phyloP scores from a whole-genome alignment of 2,329 filamentous ascomycete genomes.

The Pseudogymnoascus sp. region DNA sequence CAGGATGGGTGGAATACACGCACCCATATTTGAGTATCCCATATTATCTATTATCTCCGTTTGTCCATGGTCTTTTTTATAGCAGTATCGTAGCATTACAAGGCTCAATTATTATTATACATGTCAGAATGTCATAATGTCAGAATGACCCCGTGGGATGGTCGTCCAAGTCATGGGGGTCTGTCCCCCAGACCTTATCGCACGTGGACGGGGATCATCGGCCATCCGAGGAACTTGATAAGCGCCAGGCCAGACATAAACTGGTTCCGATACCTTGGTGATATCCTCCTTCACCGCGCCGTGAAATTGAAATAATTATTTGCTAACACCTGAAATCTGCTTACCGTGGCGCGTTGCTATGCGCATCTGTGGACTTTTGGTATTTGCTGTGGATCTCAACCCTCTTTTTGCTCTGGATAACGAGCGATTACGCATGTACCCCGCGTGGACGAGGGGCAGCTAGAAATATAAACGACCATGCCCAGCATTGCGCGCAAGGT shows the following conservation, averaged over 20 bases:
- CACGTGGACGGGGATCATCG: not conserved
- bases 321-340: not conserved
- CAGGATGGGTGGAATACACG: too few species aligned
- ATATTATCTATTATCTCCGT: too few species aligned
- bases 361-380: not conserved
- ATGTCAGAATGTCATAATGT: not conserved
- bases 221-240: constrained; percentile 2
- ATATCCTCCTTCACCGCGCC: not conserved
- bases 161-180: not conserved
- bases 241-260: not conserved
- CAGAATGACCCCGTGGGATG: not conserved
- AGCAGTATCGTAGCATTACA: not conserved
- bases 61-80: too few species aligned
- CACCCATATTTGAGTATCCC: too few species aligned
- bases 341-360: not conserved
- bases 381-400: not conserved
- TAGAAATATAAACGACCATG: constrained; percentile 22
- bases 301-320: not conserved
- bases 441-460: constrained; percentile 1
- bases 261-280: not conserved
- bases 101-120: not conserved
- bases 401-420: not conserved
- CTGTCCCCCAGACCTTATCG: not conserved
- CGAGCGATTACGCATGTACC: not conserved
- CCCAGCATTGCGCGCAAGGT: constrained; percentile 30